Percentiles rank a stretch among this genome's conserved stretches.
phyloP scores from a whole-genome alignment of 257 asterid species.

The Dorcoceras hygrometricum region DNA sequence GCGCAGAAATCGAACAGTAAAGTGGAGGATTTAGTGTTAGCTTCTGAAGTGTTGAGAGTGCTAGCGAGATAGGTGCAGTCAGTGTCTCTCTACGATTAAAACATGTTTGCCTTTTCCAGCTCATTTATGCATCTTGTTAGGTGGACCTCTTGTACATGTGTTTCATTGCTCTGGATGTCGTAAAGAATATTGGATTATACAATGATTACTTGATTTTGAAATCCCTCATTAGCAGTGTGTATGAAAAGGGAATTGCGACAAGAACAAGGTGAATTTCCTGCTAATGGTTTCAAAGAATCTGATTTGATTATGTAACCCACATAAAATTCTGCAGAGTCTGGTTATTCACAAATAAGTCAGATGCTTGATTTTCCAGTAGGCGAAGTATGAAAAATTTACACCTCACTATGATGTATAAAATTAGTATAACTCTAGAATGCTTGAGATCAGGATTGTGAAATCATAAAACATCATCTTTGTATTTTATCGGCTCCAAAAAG shows the following conservation, averaged over 20 bases:
- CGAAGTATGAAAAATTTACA: not conserved
- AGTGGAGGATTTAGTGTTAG: not conserved
- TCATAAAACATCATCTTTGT: not conserved
- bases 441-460: not conserved
- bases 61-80: conserved; percentile 4
- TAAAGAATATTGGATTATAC: conserved; percentile 1
- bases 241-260: not conserved
- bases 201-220: not conserved
- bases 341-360: conserved; percentile 1
- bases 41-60: not conserved
- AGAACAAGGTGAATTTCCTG: not conserved
- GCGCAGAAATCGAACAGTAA: not conserved
- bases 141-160: not conserved
- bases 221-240: not conserved
- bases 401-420: not conserved
- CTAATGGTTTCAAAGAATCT: not conserved
- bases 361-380: not conserved
- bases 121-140: not conserved
- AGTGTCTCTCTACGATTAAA: not conserved
- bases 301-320: not conserved
- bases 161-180: not conserved
- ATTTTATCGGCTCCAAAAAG: not conserved
- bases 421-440: not conserved
- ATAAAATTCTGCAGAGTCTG: not conserved
- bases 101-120: conserved; percentile 3